Evolutionary conservation across 192 early-diverging fungal genomes (phyloP).

Genomic region (Umbelopsis vinacea): DNA sequence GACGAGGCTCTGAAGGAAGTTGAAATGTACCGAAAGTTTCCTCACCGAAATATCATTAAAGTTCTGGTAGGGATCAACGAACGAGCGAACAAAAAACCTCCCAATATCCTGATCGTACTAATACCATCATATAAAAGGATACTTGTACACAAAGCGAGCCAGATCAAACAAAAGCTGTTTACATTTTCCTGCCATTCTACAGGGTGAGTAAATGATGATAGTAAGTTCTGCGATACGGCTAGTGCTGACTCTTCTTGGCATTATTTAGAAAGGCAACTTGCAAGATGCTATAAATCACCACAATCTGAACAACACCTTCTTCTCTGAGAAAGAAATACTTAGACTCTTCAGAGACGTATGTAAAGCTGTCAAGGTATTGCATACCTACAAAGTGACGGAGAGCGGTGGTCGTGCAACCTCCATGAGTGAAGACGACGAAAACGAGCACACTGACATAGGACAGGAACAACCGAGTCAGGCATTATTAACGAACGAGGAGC

Average conservation of each 20-base stretch:
- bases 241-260: neutral
- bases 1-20: slow-evolving; percentile 70
- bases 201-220: slow-evolving; percentile 36
- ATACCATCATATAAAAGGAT: slow-evolving; percentile 45
- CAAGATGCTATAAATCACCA: slow-evolving; percentile 59
- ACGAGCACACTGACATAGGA: slow-evolving; percentile 32
- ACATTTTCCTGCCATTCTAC: slow-evolving; percentile 76
- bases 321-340: slow-evolving; percentile 63
- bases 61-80: slow-evolving; percentile 48
- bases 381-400: slow-evolving; percentile 52
- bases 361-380: slow-evolving; percentile 58
- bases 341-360: slow-evolving; percentile 63
- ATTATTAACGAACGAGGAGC: slow-evolving; percentile 22
- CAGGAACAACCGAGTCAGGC: slow-evolving; percentile 46
- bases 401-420: slow-evolving; percentile 30
- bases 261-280: slow-evolving; percentile 50
- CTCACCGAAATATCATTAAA: slow-evolving; percentile 67
- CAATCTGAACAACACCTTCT: slow-evolving; percentile 49
- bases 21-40: slow-evolving; percentile 67
- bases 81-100: too few species aligned
- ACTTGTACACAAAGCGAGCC: slow-evolving; percentile 55
- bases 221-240: neutral
- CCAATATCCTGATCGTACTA: neutral
- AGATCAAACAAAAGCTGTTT: slow-evolving; percentile 55
- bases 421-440: slow-evolving; percentile 37